Conservation (phyloP, 306 rosid species). For the Benincasa hispida region DNA sequence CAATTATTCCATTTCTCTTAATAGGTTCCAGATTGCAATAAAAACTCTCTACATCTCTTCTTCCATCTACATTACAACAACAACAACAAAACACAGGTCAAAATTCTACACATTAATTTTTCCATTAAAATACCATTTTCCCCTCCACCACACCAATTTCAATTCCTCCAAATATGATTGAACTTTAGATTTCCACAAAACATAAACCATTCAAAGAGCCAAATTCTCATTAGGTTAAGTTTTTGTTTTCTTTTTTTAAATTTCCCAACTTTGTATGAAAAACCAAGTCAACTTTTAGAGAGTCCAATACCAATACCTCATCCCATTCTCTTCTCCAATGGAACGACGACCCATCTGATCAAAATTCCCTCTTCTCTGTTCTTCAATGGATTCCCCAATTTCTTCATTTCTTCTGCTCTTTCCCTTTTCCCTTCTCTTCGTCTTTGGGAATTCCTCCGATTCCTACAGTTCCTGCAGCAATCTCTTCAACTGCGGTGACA, state of each 20-base stretch:
- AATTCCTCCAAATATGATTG: background rate
- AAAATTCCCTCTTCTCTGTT: background rate
- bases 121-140: background rate
- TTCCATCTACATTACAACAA: too few species aligned
- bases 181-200: background rate
- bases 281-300: background rate
- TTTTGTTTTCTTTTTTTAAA: too few species aligned
- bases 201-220: background rate
- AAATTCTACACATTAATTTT: too few species aligned
- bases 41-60: background rate
- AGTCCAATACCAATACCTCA: background rate
- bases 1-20: too few species aligned
- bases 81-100: background rate
- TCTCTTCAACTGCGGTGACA: background rate
- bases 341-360: background rate
- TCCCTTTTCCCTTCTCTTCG: background rate
- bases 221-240: background rate
- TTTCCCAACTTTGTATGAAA: background rate
- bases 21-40: too few species aligned
- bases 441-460: background rate
- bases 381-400: background rate
- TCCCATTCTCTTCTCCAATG: background rate
- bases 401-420: background rate
- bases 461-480: constrained; percentile 1
- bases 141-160: background rate